Evolutionary conservation across 306 rosid genomes (phyloP), one percentile per base, ranked within the genome.

Genomic region (Trifolium repens): DNA sequence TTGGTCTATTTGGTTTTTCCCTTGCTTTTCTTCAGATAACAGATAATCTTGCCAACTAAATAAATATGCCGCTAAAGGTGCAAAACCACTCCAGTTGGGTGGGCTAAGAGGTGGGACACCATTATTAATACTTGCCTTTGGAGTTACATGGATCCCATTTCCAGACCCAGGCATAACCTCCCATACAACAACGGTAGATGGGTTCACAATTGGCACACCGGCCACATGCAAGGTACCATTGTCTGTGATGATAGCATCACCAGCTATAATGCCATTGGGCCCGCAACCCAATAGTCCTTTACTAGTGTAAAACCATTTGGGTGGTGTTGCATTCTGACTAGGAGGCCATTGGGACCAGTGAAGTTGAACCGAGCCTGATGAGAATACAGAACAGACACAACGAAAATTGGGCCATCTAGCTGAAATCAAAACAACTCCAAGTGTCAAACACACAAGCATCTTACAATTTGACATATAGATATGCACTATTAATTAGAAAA

Each of bases 291-390:
- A 74, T 44, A 84, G 91, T 46, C 98, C 97, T 82, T 91, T 91
- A 85, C 97, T 94, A 16, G 98, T 90, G 83, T 79, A 84, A 78
- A 94, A 91, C 98, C 98, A 94, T 83, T 90, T 94, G 50, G 91
- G 77, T 40, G 86, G 73, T 72, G 88, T 67, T 60, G 80, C 83
- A 84, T 82, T 90, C 82, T 87, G 91, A 87, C 72, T 78, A 81
- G 93, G 88, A 82, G 96, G 97, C 96, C 96, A 89, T 75, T 88
- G 98, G 43, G 98, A 90, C 98, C 98, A 94, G 77, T 91, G 94
- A 80, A 94, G 94, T 80, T 94, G 98, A 79, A 94, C 89, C 70
- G 91, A 90, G 78, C 98, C 98, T 1, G 98, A 94, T 32, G 96
- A 90, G 89, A 90, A 89, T 72, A 94, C 96, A 15, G 98, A 90